A percentile compares a stretch with the other conserved stretches of the same genome.
These are phyloP conservation scores for Sphagnum fallax DNA, from an alignment of 228 moss, liverwort and hornwort genomes.

Conservation along the genomic window DNA sequence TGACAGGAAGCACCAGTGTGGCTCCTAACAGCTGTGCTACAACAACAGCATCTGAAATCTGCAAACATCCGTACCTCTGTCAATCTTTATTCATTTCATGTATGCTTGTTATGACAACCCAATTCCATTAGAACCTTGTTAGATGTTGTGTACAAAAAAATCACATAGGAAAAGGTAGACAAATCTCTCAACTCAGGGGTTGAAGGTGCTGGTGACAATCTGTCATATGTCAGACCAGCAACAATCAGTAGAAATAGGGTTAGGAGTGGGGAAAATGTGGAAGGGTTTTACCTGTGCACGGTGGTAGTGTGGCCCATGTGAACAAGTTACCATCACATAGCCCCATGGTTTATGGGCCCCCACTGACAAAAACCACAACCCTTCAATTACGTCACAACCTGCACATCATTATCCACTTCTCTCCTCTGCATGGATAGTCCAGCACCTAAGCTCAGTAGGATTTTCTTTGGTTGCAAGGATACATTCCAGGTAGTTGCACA, in stretches of 20 bases:
- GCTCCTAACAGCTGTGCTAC: slow-evolving; percentile 56
- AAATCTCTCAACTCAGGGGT: neutral
- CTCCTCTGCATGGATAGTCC: too few species aligned
- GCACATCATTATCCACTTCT: neutral
- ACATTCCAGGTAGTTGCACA: neutral
- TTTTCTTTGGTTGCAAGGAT: neutral
- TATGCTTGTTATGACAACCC: neutral
- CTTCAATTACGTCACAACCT: neutral
- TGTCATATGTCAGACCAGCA: neutral
- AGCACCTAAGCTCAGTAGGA: too few species aligned
- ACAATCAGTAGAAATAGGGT: neutral
- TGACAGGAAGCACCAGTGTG: slow-evolving; percentile 42
- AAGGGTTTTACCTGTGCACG: slow-evolving; percentile 40
- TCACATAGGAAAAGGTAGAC: neutral
- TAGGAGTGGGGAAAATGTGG: too few species aligned
- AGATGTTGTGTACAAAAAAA: neutral
- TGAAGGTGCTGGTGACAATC: too few species aligned
- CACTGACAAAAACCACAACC: slow-evolving; percentile 16
- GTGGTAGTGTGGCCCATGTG: slow-evolving; percentile 61
- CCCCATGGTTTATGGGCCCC: slow-evolving; percentile 34
- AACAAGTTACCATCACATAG: slow-evolving; percentile 46
- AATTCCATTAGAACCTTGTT: neutral
- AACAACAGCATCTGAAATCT: slow-evolving; percentile 64
- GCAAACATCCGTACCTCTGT: slow-evolving; percentile 6
- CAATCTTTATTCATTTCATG: neutral